Base-by-base conservation (phyloP, 495 filamentous ascomycete genomes). In the Letharia columbiana region DNA sequence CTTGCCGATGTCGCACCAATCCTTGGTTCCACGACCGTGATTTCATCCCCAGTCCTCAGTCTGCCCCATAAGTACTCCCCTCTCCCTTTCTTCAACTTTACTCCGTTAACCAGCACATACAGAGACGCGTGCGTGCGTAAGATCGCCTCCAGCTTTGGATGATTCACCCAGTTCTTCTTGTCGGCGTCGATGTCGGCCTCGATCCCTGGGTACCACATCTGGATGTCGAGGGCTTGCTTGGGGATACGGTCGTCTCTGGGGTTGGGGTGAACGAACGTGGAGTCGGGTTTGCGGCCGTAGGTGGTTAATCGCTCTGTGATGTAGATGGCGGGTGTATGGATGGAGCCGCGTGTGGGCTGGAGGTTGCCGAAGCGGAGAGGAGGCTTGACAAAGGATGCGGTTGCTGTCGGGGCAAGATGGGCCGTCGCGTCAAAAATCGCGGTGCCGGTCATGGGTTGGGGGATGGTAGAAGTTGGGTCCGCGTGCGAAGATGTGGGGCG, bases 161-260 rank as follows among this genome's bases (percentile, higher is more conserved):
- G 71, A 8, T 72, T 75, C 64, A 74, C 78, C 84, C 84, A 94
- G 60, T 85, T 80, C n/a, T 31, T 60, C 64, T 84, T 80, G 11
- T 84, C 81, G 31, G 82, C 69, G 35, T 81, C 78, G 39, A 84
- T 80, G 7, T 72, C 72, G 3, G 78, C 73, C 23, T 88, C 85
- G 67, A 89, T 85, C 3, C 81, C 82, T 1, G 82, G 80, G 35
- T 83, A 84, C 82, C 86, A 91, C 69, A 92, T 85, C 20, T 87
- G 79, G 62, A 97, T 80, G 68, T 88, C 86, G 69, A 95, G 82
- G n/a, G 87, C 91, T 63, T 85, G 85, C 70, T 91, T 91, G 8
- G 92, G 90, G 41, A 97, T 85, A 31, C 84, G 87, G 7, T 77
- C 82, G 67, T 96, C 89, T 61, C 74, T 71, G 40, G 71, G 74